Conservation (phyloP, 2,329 filamentous ascomycete species). For the Cryphonectria parasitica region DNA sequence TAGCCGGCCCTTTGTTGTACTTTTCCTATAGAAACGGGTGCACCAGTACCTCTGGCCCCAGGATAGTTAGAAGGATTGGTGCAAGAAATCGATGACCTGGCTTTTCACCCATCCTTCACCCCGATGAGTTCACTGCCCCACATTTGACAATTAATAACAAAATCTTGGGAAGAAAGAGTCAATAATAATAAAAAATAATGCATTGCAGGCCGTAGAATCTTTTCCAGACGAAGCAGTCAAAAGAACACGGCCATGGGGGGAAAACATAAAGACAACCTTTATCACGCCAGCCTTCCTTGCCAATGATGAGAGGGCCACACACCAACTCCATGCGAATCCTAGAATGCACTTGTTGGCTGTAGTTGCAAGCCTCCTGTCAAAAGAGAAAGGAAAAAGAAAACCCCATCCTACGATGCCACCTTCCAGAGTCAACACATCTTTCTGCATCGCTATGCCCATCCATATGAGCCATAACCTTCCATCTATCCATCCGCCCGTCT, state of each 20-base stretch:
- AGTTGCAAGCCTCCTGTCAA: neutral
- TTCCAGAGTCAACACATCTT: neutral
- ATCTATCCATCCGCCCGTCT: neutral
- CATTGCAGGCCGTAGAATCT: neutral
- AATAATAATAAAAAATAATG: neutral
- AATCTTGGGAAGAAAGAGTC: too few relatives aligned
- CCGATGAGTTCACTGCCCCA: too few relatives aligned
- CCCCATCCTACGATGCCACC: neutral
- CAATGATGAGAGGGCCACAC: constrained; percentile 5
- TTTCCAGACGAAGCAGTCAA: neutral
- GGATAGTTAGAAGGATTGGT: too few relatives aligned
- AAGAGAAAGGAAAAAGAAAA: neutral
- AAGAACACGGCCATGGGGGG: neutral
- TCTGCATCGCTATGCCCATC: neutral
- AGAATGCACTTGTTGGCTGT: neutral
- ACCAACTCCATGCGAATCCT: constrained; percentile 20
- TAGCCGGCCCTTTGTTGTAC: too few relatives aligned
- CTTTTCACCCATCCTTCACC: too few relatives aligned
- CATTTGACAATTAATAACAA: too few relatives aligned
- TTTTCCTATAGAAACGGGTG: too few relatives aligned
- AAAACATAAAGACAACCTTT: neutral
- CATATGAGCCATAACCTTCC: neutral
- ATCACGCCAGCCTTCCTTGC: constrained; percentile 13
- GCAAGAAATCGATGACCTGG: too few relatives aligned
- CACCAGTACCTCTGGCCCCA: too few relatives aligned